These are phyloP conservation scores for Starmerella sirachaensis DNA, from an alignment of 805 yeast genomes.

Conservation along the genomic window DNA sequence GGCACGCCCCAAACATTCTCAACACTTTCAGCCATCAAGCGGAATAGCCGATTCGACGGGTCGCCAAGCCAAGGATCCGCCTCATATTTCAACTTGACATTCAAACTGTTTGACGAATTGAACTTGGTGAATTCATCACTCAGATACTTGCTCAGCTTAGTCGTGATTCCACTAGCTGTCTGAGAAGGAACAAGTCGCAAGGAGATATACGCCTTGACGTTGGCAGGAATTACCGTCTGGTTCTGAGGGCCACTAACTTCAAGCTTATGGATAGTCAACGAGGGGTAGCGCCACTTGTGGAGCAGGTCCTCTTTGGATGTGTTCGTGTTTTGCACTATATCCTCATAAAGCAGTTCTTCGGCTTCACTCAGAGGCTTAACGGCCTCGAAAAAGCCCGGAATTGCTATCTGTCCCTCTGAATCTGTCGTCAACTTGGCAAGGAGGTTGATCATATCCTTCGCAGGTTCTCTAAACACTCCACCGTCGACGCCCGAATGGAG, in stretches of 20 bases:
- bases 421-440: conserved; percentile 46
- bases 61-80: conserved; percentile 98
- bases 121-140: conserved; percentile 37
- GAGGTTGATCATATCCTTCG: conserved; percentile 67
- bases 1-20: conserved; percentile 62
- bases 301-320: conserved; percentile 40
- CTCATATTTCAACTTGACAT: conserved; percentile 56
- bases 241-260: conserved; percentile 84
- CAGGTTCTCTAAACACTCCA: conserved; percentile 79
- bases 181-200: conserved; percentile 86
- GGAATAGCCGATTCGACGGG: conserved; percentile 60
- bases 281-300: conserved; percentile 82
- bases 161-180: conserved; percentile 47
- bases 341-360: conserved; percentile 52
- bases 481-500: conserved; percentile 96
- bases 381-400: conserved; percentile 65
- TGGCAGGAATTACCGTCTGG: conserved; percentile 77
- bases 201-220: conserved; percentile 65
- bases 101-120: conserved; percentile 49
- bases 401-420: conserved; percentile 42
- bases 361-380: conserved; percentile 43
- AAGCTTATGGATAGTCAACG: conserved; percentile 73
- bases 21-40: conserved; percentile 51
- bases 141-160: conserved; percentile 38
- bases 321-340: conserved; percentile 37